Base-by-base conservation (phyloP, 805 yeast genomes). In the Yamadazyma olivae region DNA sequence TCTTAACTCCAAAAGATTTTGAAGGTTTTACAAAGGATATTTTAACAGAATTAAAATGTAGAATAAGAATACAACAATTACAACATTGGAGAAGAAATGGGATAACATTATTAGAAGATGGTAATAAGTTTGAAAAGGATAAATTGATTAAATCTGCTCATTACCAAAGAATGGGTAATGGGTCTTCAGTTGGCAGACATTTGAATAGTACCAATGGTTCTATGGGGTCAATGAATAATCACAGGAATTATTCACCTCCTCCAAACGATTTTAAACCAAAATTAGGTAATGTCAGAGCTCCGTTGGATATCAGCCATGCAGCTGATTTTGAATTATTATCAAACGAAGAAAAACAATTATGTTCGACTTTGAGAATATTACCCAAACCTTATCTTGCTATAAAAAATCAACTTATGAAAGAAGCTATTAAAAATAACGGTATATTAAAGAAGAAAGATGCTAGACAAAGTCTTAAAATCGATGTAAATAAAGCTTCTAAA, bases 71-170 rank as follows among this genome's bases (percentile, higher is more conserved):
- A 32, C 84, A 83, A 35, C 96, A 89, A 59, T 65, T 95, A 20
- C 99, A 93, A 59, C 91, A 83, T 53, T 95, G 96, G 88, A 75
- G 99, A 44, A 74, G 81, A 32, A 83, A 87, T 56, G 99, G 99
- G 4, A 75, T 93, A 33, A 83, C 89, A 3, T 78, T 87, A 0
- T 49, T 87, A 28, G 96, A 90, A 42, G 83, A 77, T 33, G 99
- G 98, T 4, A 61, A 70, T 22, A 84, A 81, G 56, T 93, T 79
- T 56, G 99, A 93, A 54, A 84, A 87, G 56, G 99, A 95, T 56
- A 87, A 87, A 56, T 69, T 79, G 28, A 73, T 76, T 24, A 72
- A 95, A 36, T 64, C 75, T 23, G 76, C 79, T 8, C 80, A 81
- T 32, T 58, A 79, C 40, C 85, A 79, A 50, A 62, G 87, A 49